Evolutionary conservation across 495 filamentous ascomycete genomes (phyloP), one percentile per base, ranked within the genome.

Genomic region (Aspergillus ostianus): DNA sequence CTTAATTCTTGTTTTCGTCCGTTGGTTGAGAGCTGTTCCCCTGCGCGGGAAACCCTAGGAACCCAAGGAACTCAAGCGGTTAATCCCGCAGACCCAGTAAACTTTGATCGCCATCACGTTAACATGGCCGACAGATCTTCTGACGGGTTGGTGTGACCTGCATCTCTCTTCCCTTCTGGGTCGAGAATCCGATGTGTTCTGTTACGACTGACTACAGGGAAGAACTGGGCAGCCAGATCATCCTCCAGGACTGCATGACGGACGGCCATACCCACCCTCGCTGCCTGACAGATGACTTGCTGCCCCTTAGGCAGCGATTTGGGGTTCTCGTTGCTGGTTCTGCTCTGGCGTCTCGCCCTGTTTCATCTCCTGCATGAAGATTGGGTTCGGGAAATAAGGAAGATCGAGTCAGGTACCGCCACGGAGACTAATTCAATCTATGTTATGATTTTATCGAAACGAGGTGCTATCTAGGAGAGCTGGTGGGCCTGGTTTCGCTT

Each of bases 61-160:
- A 53, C 27, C 51, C 29, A 53, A 21, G 51, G 20, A 53, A 53
- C 29, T 13, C 3, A 8, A 29, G 23, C 51, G 51, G 51, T 53
- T 53, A 1, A 53, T 53, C 51, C 51, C 51, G 51, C 27, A 57
- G 57, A 49, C 47, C 57, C 53, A 66, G 69, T 26, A 47, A 53
- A n/a, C 36, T 13, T 53, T 36, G 27, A 19, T 17, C 7, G 17
- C 20, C 49, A 26, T 26, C 49, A 23, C 15, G 36, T 41, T 41
- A 10, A 41, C 36, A 10, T 5, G 19, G 20, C 6, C 19, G 26
- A 20, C 23, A 10, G 48, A 50, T 50, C 48, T 15, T 20, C 26
- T 29, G 21, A 51, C 30, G n/a, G 18, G 26, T 20, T 13, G 50
- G 26, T 21, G 21, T 27, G 50, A 52, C 21, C 50, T 15, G 21